Evolutionary conservation across 768 basidiomycete genomes (phyloP), one percentile per base, ranked within the genome.

Genomic region (Daedaleopsis nitida): DNA sequence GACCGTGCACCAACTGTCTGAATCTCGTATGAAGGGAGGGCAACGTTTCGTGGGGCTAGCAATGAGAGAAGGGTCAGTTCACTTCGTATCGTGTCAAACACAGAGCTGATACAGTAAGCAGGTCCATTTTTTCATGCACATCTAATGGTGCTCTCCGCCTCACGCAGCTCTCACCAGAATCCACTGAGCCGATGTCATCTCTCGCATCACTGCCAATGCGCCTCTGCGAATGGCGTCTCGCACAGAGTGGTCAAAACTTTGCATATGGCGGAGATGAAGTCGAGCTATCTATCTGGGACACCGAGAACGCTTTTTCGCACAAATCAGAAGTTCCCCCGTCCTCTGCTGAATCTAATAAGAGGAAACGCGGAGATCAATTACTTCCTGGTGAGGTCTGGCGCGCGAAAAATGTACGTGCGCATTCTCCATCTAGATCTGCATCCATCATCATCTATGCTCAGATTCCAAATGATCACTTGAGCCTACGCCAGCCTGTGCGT

Each of bases 221-320:
- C 21, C 77, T 94, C n/a, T 76, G 74, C 49, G 84, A 83, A 56
- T 92, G 91, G 88, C 79, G 80, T 35, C 68, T 91, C 23, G 83
- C 86, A 1, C 69, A 75, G 17, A 76, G 82, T 59, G 75, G 74
- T 3, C 70, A 78, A 38, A 81, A 81, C 0, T 94, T 95, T 75
- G 82, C 86, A 2, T 94, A 93, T 63, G 93, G 88, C 13, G 93
- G 93, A 2, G 86, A 94, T 63, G 93, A 95, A 73, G 91, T 95
- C 17, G 90, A 93, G 58, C 72, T 91, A 2, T 94, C 92, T 1
- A 69, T 94, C 3, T 95, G 93, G 93, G 78, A 89, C 68, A 81
- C 83, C 8, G 88, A 92, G 67, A 66, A 79, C 73, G 69, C 91
- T 74, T 78, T 83, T 71, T 62, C 70, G 50, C 34, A 73, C 52